These are phyloP conservation scores for Bryoerythrophyllum caledonicum DNA, from an alignment of 225 moss, liverwort and hornwort species.

Conservation along the genomic window DNA sequence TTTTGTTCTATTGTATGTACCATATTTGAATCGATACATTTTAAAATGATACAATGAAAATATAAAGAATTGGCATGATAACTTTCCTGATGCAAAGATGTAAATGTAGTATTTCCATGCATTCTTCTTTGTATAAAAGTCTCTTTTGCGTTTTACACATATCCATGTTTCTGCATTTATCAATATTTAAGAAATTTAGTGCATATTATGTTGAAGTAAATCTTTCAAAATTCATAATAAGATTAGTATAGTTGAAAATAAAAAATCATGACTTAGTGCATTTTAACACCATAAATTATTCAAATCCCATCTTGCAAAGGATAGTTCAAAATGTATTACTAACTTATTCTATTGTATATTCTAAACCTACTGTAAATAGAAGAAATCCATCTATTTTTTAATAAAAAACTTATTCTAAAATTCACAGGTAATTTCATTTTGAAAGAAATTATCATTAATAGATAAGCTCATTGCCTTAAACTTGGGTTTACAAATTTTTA, in stretches of 20 bases:
- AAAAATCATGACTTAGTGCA: accelerated
- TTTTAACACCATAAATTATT: background rate
- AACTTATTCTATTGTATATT: background rate
- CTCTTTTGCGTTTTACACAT: background rate
- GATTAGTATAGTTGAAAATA: background rate
- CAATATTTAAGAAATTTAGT: background rate
- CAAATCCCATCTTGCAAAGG: background rate
- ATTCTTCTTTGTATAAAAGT: background rate
- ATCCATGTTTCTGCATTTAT: background rate
- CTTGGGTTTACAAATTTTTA: no score
- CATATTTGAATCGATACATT: background rate
- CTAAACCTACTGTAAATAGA: background rate
- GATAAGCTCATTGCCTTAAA: no score
- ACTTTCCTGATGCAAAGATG: background rate
- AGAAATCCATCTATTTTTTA: background rate
- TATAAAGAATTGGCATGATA: background rate
- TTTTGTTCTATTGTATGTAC: background rate
- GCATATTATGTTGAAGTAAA: background rate
- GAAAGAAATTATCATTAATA: background rate
- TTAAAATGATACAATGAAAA: no score
- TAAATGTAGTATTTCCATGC: background rate
- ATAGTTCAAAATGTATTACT: accelerated
- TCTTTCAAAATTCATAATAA: background rate
- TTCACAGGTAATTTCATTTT: background rate
- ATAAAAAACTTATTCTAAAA: background rate